Evolutionary conservation across 305 asterid species (phyloP).

Genomic region (Salvia sclarea): DNA sequence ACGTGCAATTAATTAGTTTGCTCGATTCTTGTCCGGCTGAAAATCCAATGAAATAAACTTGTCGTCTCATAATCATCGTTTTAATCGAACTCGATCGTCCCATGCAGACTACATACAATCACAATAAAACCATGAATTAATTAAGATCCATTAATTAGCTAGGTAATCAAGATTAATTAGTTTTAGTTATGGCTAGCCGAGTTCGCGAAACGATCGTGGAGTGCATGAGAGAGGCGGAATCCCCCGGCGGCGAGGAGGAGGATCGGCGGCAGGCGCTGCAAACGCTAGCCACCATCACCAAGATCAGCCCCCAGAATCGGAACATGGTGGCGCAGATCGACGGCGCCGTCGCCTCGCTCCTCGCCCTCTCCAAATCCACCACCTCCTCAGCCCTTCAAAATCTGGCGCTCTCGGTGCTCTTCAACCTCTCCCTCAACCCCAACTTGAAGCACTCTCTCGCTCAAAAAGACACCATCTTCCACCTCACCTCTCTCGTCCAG

Average conservation of each 20-base stretch:
- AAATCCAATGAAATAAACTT: conserved; percentile 16
- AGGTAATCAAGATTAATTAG: not conserved
- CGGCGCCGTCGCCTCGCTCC: conserved; percentile 52
- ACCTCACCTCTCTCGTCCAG: conserved; percentile 47
- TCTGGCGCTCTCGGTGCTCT: conserved; percentile 65
- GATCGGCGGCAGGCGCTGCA: conserved; percentile 50
- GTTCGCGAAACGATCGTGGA: conserved; percentile 48
- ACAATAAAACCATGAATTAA: not conserved
- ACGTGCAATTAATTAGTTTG: too few species aligned
- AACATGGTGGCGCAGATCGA: conserved; percentile 57
- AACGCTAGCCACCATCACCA: conserved; percentile 60
- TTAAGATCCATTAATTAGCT: not conserved
- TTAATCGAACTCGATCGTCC: not conserved
- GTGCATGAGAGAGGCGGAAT: conserved; percentile 51
- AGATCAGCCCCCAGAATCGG: conserved; percentile 70
- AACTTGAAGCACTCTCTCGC: conserved; percentile 60
- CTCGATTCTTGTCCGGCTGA: conserved; percentile 20
- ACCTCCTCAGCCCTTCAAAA: conserved; percentile 34
- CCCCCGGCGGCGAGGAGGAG: conserved; percentile 34
- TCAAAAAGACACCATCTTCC: conserved; percentile 47
- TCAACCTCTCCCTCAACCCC: conserved; percentile 74
- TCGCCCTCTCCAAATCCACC: conserved; percentile 45
- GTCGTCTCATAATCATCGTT: conserved; percentile 1
- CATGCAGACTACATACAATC: not conserved
- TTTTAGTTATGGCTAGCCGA: conserved; percentile 34